Base-by-base conservation (phyloP, 208 protist species). In the Trypanosoma caninum region DNA sequence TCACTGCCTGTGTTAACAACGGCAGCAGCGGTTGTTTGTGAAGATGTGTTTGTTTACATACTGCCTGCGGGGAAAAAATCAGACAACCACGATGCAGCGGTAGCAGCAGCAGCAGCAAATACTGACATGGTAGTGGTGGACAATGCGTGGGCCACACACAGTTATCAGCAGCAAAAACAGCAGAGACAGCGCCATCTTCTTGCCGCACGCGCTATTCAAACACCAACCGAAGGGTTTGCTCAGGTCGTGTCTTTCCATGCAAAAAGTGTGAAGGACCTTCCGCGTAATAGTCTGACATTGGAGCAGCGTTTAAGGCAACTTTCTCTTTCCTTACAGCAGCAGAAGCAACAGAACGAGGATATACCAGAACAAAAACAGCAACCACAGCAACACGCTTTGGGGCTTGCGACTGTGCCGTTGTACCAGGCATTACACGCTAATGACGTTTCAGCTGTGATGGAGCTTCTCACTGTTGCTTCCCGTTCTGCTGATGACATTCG, bases 351-450 rank as follows among this genome's bases (percentile, higher is more conserved):
- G n/a, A n/a, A n/a, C n/a, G n/a, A n/a, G n/a, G n/a, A n/a, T n/a
- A n/a, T n/a, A n/a, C n/a, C n/a, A n/a, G n/a, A 14, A 27, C 38
- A 10, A 20, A 20, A 27, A 18, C 44, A 52, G 11, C 37, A 64
- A n/a, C 48, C 46, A 45, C 52, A 73, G 27, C 62, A 71, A 51
- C 73, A 80, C 47, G 75, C 82, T 2, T 55, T 89, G n/a, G 87
- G 82, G 0, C 72, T 89, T n/a, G 82, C 84, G 5, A 94, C 87
- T 7, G 74, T 91, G 28, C 87, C 87, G 4, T 71, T 94, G 18
- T 91, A 91, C 55, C 87, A 94, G 53, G 87, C 87, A 13, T 74
- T 94, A 20, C 87, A 94, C 63, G 84, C 84, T 20, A 75, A 78
- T 60, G 87, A 94, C 60, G 67, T 59, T 4, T 69, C 83, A 0